Conservation (phyloP, 2,329 filamentous ascomycete genomes). For the Fusarium tuaranense region DNA sequence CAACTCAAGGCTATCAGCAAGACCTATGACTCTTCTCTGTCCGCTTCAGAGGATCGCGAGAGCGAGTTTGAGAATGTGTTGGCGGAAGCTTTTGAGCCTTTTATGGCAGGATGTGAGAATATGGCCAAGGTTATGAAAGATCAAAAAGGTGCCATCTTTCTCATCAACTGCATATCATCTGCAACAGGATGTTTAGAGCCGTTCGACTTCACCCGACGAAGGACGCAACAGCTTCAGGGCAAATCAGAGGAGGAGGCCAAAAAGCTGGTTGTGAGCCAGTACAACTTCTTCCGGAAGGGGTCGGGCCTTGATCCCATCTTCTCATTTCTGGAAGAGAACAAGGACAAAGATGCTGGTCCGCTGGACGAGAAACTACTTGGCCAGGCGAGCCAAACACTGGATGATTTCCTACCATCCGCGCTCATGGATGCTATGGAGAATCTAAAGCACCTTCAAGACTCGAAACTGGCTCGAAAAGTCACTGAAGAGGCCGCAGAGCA, state of each 20-base stretch:
- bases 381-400: slow-evolving; percentile 79
- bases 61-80: slow-evolving; percentile 81
- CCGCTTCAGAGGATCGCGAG: slow-evolving; percentile 67
- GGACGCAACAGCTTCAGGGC: slow-evolving; percentile 66
- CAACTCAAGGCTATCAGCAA: slow-evolving; percentile 83
- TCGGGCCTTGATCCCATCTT: slow-evolving; percentile 80
- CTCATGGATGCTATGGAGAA: slow-evolving; percentile 92
- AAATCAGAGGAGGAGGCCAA: slow-evolving; percentile 66
- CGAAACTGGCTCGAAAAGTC: slow-evolving; percentile 77
- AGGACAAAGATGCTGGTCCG: slow-evolving; percentile 50
- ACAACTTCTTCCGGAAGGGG: slow-evolving; percentile 76
- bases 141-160: slow-evolving; percentile 75
- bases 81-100: slow-evolving; percentile 85
- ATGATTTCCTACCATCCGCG: slow-evolving; percentile 92
- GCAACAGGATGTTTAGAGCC: slow-evolving; percentile 66
- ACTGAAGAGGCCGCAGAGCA: slow-evolving; percentile 85
- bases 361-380: slow-evolving; percentile 67
- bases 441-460: slow-evolving; percentile 78
- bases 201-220: slow-evolving; percentile 73
- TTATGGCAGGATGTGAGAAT: slow-evolving; percentile 79
- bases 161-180: slow-evolving; percentile 76
- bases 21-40: slow-evolving; percentile 86
- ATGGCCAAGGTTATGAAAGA: slow-evolving; percentile 71
- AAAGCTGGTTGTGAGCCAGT: slow-evolving; percentile 75
- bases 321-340: slow-evolving; percentile 60